Percentiles rank a stretch among this genome's conserved stretches.
Evolutionary conservation across 495 filamentous ascomycete genomes (phyloP).

Genomic region (Hypoxylon crocopeplum): DNA sequence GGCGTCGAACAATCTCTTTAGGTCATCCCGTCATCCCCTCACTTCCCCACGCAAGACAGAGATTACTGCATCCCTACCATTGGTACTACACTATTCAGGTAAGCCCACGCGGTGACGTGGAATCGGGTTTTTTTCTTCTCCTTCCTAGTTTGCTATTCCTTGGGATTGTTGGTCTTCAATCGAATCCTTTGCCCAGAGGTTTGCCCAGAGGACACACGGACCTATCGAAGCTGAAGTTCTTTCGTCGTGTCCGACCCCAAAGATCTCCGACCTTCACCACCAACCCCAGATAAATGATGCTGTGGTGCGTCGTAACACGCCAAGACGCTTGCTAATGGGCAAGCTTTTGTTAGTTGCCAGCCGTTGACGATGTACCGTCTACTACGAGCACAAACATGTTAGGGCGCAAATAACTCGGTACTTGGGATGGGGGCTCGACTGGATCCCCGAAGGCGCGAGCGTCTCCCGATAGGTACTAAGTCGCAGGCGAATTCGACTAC

Average conservation of each 20-base stretch:
- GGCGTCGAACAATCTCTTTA: too few relatives aligned
- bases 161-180: too few relatives aligned
- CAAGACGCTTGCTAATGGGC: slow-evolving; percentile 2
- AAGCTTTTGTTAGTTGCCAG: slow-evolving; percentile 16
- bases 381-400: neutral
- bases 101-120: slow-evolving; percentile 3
- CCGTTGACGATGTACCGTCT: slow-evolving; percentile 4
- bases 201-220: too few relatives aligned
- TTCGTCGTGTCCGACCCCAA: too few relatives aligned
- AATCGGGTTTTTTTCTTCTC: neutral
- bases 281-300: neutral
- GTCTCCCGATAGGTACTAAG: neutral
- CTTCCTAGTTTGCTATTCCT: neutral
- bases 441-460: neutral
- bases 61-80: neutral
- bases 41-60: slow-evolving; percentile 14
- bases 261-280: too few relatives aligned
- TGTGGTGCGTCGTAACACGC: neutral
- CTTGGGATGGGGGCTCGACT: neutral
- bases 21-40: slow-evolving; percentile 7
- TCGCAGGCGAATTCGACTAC: slow-evolving; percentile 1
- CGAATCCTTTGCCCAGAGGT: too few relatives aligned
- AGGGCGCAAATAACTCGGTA: slow-evolving; percentile 11
- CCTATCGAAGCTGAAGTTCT: too few relatives aligned
- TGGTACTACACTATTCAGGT: neutral